These are phyloP conservation scores for Ophiostoma sp. DNA, from an alignment of 2,329 filamentous ascomycete genomes.

Conservation along the genomic window DNA sequence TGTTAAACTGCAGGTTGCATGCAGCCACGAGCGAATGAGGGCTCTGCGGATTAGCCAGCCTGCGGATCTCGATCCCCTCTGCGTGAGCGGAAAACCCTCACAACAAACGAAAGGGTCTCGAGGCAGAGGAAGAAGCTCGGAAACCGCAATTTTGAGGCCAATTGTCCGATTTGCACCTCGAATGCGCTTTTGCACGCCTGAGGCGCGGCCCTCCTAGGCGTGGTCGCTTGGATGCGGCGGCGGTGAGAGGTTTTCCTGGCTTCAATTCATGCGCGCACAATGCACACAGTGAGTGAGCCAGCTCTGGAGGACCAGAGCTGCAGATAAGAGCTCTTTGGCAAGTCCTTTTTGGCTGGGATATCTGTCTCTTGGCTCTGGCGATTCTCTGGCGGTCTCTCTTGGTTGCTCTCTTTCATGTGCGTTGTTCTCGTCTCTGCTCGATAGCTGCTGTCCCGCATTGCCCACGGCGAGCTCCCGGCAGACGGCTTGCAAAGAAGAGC, in stretches of 20 bases:
- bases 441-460: not conserved
- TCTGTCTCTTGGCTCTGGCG: not conserved
- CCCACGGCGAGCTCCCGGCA: not conserved
- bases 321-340: not conserved
- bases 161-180: not conserved
- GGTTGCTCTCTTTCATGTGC: not conserved
- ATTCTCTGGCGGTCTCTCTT: not conserved
- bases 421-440: not conserved
- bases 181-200: not conserved
- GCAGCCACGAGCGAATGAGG: constrained; percentile 2
- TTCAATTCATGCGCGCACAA: not conserved
- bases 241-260: not conserved
- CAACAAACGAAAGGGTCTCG: not conserved
- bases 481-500: not conserved
- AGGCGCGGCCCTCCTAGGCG: not conserved
- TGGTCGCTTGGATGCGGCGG: not conserved
- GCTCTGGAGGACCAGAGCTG: not conserved
- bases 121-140: not conserved
- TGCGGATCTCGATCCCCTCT: constrained; percentile 11
- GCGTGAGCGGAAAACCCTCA: constrained; percentile 8
- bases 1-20: not conserved
- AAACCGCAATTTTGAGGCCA: not conserved
- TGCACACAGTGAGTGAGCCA: not conserved
- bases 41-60: constrained; percentile 6
- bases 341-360: not conserved